phyloP scores from a whole-genome alignment of 2,329 filamentous ascomycete species.

The Lachnellula arida region DNA sequence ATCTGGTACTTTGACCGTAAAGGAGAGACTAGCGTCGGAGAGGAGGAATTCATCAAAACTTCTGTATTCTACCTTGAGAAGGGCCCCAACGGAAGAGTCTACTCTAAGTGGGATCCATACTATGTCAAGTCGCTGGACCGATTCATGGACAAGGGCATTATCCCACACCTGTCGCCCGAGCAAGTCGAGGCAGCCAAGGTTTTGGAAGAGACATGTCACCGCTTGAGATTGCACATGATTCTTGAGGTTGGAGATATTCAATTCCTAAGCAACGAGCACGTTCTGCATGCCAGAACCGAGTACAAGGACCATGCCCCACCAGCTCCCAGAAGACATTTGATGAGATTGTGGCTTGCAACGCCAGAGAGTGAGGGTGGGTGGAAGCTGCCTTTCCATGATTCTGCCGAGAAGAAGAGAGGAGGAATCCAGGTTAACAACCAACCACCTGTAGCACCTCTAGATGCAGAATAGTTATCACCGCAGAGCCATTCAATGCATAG shows the following conservation, averaged over 20 bases:
- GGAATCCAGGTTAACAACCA: slow-evolving; percentile 85
- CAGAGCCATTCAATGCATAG: slow-evolving; percentile 1
- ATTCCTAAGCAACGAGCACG: slow-evolving; percentile 75
- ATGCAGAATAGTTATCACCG: slow-evolving; percentile 58
- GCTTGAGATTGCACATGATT: slow-evolving; percentile 75
- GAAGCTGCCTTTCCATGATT: slow-evolving; percentile 78
- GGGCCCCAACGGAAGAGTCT: slow-evolving; percentile 60
- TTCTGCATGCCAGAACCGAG: slow-evolving; percentile 75
- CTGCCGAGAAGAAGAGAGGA: slow-evolving; percentile 77
- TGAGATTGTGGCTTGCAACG: slow-evolving; percentile 80
- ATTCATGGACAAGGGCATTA: slow-evolving; percentile 67
- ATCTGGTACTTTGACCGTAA: slow-evolving; percentile 94
- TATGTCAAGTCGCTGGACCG: slow-evolving; percentile 71
- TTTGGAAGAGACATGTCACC: slow-evolving; percentile 71
- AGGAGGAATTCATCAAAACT: slow-evolving; percentile 70
- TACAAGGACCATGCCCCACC: slow-evolving; percentile 70
- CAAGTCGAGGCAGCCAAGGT: slow-evolving; percentile 65
- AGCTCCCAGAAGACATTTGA: slow-evolving; percentile 68
- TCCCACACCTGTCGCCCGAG: slow-evolving; percentile 65
- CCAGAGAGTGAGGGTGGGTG: slow-evolving; percentile 81
- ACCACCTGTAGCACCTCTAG: slow-evolving; percentile 67
- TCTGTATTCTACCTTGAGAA: slow-evolving; percentile 74
- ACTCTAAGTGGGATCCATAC: slow-evolving; percentile 88
- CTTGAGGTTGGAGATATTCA: slow-evolving; percentile 85
- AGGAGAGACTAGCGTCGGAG: slow-evolving; percentile 69